A percentile compares a stretch with the other conserved stretches of the same genome.
Evolutionary conservation across 2,329 filamentous ascomycete species (phyloP).

Genomic region (Zymoseptoria tritici): DNA sequence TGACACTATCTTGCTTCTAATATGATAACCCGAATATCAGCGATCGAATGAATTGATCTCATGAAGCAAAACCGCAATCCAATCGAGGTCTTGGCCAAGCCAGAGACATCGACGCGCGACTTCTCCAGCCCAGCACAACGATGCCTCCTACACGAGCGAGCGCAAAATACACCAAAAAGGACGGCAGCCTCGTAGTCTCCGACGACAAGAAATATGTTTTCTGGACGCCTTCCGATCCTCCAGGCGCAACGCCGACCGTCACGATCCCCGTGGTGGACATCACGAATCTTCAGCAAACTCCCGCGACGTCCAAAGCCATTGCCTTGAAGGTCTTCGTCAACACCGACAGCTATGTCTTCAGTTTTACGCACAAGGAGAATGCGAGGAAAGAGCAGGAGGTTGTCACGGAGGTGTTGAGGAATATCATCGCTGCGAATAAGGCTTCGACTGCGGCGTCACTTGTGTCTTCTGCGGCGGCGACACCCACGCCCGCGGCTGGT

Average conservation of each 20-base stretch:
- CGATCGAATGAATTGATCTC: neutral
- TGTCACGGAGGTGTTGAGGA: constrained; percentile 74
- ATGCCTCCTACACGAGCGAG: constrained; percentile 46
- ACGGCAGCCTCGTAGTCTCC: constrained; percentile 72
- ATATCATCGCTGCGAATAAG: constrained; percentile 65
- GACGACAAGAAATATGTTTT: constrained; percentile 65
- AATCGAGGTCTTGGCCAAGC: neutral
- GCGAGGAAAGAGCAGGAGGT: constrained; percentile 77
- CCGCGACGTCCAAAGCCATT: constrained; percentile 77
- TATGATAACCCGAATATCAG: neutral
- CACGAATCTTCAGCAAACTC: constrained; percentile 91
- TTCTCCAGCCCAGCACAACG: constrained; percentile 7
- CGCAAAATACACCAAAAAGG: constrained; percentile 89
- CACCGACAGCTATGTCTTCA: constrained; percentile 71
- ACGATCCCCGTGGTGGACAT: constrained; percentile 68
- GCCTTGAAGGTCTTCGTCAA: constrained; percentile 89
- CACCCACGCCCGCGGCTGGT: constrained; percentile 16
- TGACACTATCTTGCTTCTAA: neutral
- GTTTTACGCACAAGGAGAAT: constrained; percentile 70
- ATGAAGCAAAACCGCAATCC: too few relatives aligned
- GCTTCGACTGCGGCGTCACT: constrained; percentile 36
- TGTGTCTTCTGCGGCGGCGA: constrained; percentile 24
- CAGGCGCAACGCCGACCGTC: constrained; percentile 55
- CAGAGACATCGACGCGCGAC: neutral
- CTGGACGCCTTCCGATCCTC: constrained; percentile 67